Conservation (phyloP, 257 asterid species). For the Solanum chilense region DNA sequence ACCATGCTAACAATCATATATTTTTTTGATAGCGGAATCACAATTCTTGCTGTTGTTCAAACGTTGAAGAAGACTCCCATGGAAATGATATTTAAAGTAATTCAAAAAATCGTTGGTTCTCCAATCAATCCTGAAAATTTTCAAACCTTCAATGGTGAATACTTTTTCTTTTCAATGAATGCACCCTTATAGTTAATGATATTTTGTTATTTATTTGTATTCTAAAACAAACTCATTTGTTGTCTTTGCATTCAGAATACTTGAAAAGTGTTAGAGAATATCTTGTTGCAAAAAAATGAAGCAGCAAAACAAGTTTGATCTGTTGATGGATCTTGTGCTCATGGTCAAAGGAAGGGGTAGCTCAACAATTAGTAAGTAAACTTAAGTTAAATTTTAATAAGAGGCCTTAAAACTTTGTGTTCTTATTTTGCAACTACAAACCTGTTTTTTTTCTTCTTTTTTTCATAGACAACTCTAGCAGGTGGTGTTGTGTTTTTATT, state of each 20-base stretch:
- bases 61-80: conserved; percentile 64
- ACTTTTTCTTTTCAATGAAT: background rate
- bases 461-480: background rate
- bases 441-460: background rate
- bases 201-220: background rate
- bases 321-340: background rate
- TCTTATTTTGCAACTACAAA: background rate
- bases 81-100: conserved; percentile 42
- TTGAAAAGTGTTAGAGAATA: conserved; percentile 52
- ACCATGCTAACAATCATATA: conserved; percentile 79
- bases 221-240: background rate
- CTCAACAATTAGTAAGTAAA: background rate
- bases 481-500: background rate
- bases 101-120: conserved; percentile 48
- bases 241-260: conserved; percentile 27
- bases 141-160: conserved; percentile 61
- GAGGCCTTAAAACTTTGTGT: background rate
- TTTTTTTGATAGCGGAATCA: conserved; percentile 67
- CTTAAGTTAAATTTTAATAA: background rate
- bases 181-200: background rate
- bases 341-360: background rate
- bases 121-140: conserved; percentile 49
- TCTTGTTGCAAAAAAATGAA: conserved; percentile 45
- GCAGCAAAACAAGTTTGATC: conserved; percentile 21
- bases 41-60: conserved; percentile 58